These are phyloP conservation scores for Leccinum pellstonianum DNA, from an alignment of 768 basidiomycete genomes.

Conservation along the genomic window DNA sequence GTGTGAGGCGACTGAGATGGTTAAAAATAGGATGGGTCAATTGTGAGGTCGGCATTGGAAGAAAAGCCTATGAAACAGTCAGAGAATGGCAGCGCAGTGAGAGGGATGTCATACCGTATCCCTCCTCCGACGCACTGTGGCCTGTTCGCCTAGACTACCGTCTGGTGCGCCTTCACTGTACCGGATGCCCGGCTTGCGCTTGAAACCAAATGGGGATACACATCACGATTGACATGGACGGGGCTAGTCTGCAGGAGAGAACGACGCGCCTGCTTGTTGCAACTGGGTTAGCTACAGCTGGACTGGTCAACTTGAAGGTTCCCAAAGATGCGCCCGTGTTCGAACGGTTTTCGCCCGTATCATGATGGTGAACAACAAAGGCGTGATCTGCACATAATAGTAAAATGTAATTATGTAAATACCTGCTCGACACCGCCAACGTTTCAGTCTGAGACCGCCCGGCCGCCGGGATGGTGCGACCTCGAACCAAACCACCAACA, in stretches of 20 bases:
- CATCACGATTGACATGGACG: constrained; percentile 9
- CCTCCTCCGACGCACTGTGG: constrained; percentile 23
- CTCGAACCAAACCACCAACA: too few relatives aligned
- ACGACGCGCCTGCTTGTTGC: constrained; percentile 9
- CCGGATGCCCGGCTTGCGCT: constrained; percentile 19
- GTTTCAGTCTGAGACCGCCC: too few relatives aligned
- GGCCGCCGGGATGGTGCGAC: too few relatives aligned
- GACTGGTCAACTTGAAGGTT: not conserved
- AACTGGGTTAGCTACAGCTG: too few relatives aligned
- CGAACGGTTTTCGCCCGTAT: constrained; percentile 12
- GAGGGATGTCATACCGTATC: constrained; percentile 19
- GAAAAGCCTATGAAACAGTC: constrained; percentile 39
- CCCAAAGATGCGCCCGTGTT: not conserved
- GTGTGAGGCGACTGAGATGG: constrained; percentile 32
- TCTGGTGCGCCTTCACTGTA: constrained; percentile 13
- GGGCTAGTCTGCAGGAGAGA: not conserved
- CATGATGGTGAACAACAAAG: not conserved
- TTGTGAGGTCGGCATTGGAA: constrained; percentile 38
- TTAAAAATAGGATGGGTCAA: constrained; percentile 46
- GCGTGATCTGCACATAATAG: too few relatives aligned
- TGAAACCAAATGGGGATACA: constrained; percentile 20
- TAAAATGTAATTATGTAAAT: too few relatives aligned
- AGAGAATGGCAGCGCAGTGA: not conserved
- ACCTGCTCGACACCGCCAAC: too few relatives aligned
- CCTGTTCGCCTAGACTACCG: constrained; percentile 14